A percentile compares a stretch with the other conserved stretches of the same genome.
phyloP scores from a whole-genome alignment of 2,329 filamentous ascomycete species.

The Zarea fungicola region DNA sequence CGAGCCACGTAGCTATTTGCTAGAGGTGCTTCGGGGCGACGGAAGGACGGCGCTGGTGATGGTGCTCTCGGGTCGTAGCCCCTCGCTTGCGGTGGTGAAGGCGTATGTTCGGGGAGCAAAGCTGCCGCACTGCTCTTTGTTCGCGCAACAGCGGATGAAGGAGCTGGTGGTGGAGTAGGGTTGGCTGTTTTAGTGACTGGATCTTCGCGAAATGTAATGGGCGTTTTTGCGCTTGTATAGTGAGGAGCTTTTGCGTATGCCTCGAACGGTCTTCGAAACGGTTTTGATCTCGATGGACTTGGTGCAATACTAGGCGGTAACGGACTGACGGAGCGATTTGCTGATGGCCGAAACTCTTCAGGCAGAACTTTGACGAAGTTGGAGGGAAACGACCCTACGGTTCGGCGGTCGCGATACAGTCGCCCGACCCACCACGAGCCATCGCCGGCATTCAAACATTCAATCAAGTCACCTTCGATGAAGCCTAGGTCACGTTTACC shows the following conservation, averaged over 20 bases:
- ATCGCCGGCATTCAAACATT: slow-evolving; percentile 95
- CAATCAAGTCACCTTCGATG: slow-evolving; percentile 94
- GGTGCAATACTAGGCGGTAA: slow-evolving; percentile 52
- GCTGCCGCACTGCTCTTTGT: slow-evolving; percentile 2
- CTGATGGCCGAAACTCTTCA: slow-evolving; percentile 71
- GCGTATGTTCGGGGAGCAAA: slow-evolving; percentile 8
- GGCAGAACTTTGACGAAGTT: slow-evolving; percentile 94
- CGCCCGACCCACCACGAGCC: slow-evolving; percentile 98
- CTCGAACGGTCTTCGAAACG: slow-evolving; percentile 62
- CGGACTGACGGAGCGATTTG: slow-evolving; percentile 55
- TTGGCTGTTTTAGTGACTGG: slow-evolving; percentile 16
- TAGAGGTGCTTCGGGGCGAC: slow-evolving; percentile 30
- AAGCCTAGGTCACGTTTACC: slow-evolving; percentile 93
- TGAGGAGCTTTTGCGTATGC: slow-evolving; percentile 62
- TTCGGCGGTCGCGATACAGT: slow-evolving; percentile 80
- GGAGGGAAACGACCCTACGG: slow-evolving; percentile 89
- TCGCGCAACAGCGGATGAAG: slow-evolving; percentile 1
- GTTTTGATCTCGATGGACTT: slow-evolving; percentile 55
- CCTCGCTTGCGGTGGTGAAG: slow-evolving; percentile 20
- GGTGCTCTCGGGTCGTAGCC: slow-evolving; percentile 28
- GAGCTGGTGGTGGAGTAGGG: background rate
- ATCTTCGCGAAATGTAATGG: slow-evolving; percentile 48
- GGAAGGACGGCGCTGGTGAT: slow-evolving; percentile 22
- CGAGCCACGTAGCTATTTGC: slow-evolving; percentile 22
- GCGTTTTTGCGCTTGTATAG: slow-evolving; percentile 58